Conservation (phyloP, 768 basidiomycete species). For the Chlorophyllum brunneum region DNA sequence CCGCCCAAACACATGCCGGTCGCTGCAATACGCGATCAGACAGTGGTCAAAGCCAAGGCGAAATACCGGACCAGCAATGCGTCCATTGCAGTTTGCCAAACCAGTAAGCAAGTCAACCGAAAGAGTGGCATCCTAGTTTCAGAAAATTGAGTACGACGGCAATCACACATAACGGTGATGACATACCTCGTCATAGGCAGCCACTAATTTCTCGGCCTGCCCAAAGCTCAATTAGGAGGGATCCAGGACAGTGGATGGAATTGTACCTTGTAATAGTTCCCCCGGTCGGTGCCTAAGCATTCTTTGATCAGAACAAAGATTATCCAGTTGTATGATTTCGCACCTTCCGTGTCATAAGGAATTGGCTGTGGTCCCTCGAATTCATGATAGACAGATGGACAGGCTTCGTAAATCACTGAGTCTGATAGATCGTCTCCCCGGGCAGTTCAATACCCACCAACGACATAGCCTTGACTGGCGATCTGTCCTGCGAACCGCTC, state of each 20-base stretch:
- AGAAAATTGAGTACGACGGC: not conserved
- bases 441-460: slow-evolving; percentile 44
- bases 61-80: slow-evolving; percentile 65
- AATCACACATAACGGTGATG: not conserved
- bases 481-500: slow-evolving; percentile 88
- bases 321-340: not conserved
- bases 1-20: slow-evolving; percentile 93
- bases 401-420: slow-evolving; percentile 42
- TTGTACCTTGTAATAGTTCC: slow-evolving; percentile 88
- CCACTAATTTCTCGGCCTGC: slow-evolving; percentile 86
- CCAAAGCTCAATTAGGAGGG: not conserved
- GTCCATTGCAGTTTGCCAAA: slow-evolving; percentile 83
- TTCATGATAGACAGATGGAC: slow-evolving; percentile 87
- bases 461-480: slow-evolving; percentile 81
- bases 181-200: slow-evolving; percentile 82
- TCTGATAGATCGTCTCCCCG: not conserved
- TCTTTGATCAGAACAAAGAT: not conserved
- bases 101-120: slow-evolving; percentile 71
- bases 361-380: slow-evolving; percentile 88
- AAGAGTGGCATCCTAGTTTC: slow-evolving; percentile 69
- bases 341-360: slow-evolving; percentile 84
- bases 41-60: not conserved
- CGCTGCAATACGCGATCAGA: slow-evolving; percentile 32
- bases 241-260: not conserved
- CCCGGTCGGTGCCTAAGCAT: slow-evolving; percentile 44